These are phyloP conservation scores for Saccharomyces hybrid DNA, from an alignment of 1,139 yeast species.

Conservation along the genomic window DNA sequence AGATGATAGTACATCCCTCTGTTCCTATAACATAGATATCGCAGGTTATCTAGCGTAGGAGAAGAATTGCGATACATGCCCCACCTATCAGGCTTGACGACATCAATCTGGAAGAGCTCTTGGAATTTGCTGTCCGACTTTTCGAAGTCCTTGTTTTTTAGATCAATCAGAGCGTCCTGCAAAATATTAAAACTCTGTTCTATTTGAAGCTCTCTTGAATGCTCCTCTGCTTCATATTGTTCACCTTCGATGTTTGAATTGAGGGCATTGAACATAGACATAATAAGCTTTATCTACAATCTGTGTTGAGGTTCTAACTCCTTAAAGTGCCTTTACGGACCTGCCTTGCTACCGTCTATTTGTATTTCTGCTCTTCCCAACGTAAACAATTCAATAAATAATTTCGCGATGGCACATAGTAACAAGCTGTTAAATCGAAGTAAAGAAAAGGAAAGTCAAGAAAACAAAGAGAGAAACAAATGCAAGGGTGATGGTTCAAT, in stretches of 20 bases:
- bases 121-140: slow-evolving; percentile 52
- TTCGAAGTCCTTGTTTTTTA: slow-evolving; percentile 42
- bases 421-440: neutral
- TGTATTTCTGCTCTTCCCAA: neutral
- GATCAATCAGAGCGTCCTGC: slow-evolving; percentile 59
- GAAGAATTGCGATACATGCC: slow-evolving; percentile 43
- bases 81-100: slow-evolving; percentile 46
- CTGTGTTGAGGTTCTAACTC: neutral
- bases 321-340: neutral
- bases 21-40: slow-evolving; percentile 74
- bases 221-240: slow-evolving; percentile 68
- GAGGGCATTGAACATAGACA: slow-evolving; percentile 73
- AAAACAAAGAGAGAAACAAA: neutral
- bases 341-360: neutral
- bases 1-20: slow-evolving; percentile 65
- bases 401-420: neutral
- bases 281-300: slow-evolving; percentile 1
- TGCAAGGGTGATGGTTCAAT: slow-evolving; percentile 2
- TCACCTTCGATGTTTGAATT: slow-evolving; percentile 62
- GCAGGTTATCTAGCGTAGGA: slow-evolving; percentile 62
- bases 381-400: neutral
- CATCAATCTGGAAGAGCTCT: slow-evolving; percentile 58
- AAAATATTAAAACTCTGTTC: slow-evolving; percentile 79
- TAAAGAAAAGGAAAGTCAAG: neutral
- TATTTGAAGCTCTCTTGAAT: slow-evolving; percentile 74